Percentiles rank a stretch among this genome's conserved stretches.
These are phyloP conservation scores for Mucor lusitanicus DNA, from an alignment of 371 early-diverging fungal species.

Conservation along the genomic window DNA sequence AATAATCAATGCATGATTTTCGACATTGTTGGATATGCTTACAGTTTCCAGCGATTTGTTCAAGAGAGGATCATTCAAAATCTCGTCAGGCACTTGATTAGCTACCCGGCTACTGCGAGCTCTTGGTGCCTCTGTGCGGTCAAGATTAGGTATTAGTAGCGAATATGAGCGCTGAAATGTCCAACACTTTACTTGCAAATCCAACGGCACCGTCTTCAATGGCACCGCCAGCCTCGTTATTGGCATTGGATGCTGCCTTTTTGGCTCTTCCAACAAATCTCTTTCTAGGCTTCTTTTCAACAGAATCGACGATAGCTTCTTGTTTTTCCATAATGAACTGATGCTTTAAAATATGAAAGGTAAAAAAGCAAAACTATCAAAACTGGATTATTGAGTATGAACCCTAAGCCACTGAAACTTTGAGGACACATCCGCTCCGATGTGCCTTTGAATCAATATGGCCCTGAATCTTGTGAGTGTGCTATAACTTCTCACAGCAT, in stretches of 20 bases:
- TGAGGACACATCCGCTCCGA: no score
- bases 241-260: conserved; percentile 21
- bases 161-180: background rate
- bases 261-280: conserved; percentile 66
- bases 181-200: conserved; percentile 36
- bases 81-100: conserved; percentile 86
- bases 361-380: no score
- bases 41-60: conserved; percentile 82
- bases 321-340: background rate
- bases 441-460: no score
- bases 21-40: conserved; percentile 1
- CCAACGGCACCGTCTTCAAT: conserved; percentile 65
- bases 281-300: conserved; percentile 51
- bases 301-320: background rate
- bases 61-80: conserved; percentile 76
- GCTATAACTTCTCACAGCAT: no score
- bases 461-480: no score
- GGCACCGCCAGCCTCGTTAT: conserved; percentile 25
- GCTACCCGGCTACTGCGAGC: conserved; percentile 49
- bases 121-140: conserved; percentile 21
- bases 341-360: no score
- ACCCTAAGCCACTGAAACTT: no score
- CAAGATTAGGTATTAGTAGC: background rate
- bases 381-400: no score
- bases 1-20: background rate